Percentiles rank a stretch among this genome's conserved stretches.
Conservation (phyloP, 2,329 filamentous ascomycete genomes). For the Aspergillus pseudoviridinutans region DNA sequence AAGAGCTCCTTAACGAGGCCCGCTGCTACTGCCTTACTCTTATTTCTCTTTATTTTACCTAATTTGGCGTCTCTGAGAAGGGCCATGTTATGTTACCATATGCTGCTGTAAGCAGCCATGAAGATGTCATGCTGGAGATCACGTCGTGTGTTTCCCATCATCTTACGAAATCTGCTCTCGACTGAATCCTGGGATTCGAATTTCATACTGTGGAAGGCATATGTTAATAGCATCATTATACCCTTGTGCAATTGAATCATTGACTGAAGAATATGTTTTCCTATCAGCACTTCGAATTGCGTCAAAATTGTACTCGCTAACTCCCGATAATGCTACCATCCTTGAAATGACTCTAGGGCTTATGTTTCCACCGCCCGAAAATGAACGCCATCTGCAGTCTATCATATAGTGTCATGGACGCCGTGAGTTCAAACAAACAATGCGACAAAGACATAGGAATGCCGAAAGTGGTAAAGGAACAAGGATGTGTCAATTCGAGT, state of each 20-base stretch:
- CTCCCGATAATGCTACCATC: neutral
- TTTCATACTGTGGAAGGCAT: neutral
- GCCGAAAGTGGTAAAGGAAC: neutral
- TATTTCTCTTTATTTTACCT: neutral
- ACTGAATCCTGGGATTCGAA: neutral
- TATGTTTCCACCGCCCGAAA: neutral
- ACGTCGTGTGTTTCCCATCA: neutral
- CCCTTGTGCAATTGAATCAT: neutral
- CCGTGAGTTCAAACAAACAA: constrained; percentile 1
- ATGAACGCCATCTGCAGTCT: neutral
- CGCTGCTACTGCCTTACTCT: neutral
- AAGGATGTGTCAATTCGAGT: constrained; percentile 10
- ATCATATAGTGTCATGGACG: neutral
- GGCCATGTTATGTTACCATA: no score
- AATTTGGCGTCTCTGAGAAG: neutral
- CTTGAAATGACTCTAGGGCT: neutral
- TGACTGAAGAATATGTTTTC: neutral
- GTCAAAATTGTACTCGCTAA: neutral
- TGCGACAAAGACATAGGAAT: neutral
- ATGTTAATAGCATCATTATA: constrained; percentile 9
- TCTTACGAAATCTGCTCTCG: neutral
- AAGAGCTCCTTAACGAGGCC: no score
- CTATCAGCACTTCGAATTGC: neutral
- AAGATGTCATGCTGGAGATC: neutral
- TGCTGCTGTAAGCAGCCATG: neutral